Evolutionary conservation across 805 yeast genomes (phyloP).

Genomic region (Teunomyces stri): DNA sequence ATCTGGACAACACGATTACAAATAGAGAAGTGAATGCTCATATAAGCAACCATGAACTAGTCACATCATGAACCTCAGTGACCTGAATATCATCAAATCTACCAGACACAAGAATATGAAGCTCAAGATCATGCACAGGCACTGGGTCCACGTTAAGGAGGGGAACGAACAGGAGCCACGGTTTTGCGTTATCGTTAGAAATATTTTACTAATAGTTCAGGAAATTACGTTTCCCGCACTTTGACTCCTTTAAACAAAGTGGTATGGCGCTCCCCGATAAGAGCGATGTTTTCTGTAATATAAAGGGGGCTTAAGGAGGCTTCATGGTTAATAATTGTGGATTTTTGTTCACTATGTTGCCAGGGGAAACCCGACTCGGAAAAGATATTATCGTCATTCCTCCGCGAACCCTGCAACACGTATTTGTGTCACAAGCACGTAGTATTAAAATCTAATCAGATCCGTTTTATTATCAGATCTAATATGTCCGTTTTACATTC

Average conservation of each 20-base stretch:
- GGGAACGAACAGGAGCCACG: not conserved
- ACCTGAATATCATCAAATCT: too few relatives aligned
- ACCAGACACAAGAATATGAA: too few relatives aligned
- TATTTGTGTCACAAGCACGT: not conserved
- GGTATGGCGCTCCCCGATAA: too few relatives aligned
- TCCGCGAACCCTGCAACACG: not conserved
- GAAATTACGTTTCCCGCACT: too few relatives aligned
- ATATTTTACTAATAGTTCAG: not conserved
- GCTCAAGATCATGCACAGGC: not conserved
- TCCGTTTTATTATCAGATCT: not conserved
- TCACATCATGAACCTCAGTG: not conserved
- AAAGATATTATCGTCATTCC: not conserved
- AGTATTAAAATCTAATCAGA: not conserved
- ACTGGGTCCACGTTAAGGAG: not conserved
- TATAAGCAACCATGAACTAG: not conserved
- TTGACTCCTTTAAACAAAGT: too few relatives aligned
- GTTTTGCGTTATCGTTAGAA: not conserved
- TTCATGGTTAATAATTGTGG: not conserved
- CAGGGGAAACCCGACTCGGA: not conserved
- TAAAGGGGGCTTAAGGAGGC: not conserved
- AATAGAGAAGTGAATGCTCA: not conserved
- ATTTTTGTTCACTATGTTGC: not conserved
- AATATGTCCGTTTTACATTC: not conserved
- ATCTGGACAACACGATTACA: constrained; percentile 3
- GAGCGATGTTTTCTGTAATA: too few relatives aligned